Base-by-base conservation (phyloP, 331 rosid species). In the Cucumis variabilis region DNA sequence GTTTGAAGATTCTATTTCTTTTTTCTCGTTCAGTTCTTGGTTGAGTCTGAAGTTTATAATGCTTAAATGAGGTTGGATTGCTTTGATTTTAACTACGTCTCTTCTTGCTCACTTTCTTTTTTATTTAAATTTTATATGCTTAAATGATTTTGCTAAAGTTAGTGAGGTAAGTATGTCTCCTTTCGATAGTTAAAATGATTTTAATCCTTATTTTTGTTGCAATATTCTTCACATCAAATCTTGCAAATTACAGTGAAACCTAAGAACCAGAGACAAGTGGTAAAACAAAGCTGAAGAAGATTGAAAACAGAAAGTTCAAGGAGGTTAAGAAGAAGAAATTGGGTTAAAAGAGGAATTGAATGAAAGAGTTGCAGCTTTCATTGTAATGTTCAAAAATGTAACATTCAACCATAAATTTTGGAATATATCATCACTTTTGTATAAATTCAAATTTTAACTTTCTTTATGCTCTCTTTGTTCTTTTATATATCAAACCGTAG, bases 321-420 rank as follows among this genome's bases (percentile, higher is more conserved):
- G 27, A 70, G 62, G 55, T 91, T 14, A 84, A 81, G 30, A 90
- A 37, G 86, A 66, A 76, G 68, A 81, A 27, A 69, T 89, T 70
- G 62, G 77, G 90, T 80, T 97, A 15, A 94, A 94, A 90, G 99
- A 94, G 89, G 99, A 95, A 83, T 90, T 97, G 92, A 94, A 97
- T 82, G 98, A 94, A 89, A 96, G 94, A 89, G 99, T 88, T 69
- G 99, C 94, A 85, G 98, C 99, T 86, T 97, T 97, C 89, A 97
- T 96, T 62, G 79, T 96, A 24, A 94, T 92, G 98, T 97, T 97
- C 55, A 82, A 62, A 88, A 86, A 51, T 30, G 37, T 30, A 30
- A 30, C 37, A 30, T 30, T 30, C 2, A 30, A 30, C 37, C 37
- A 30, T 30, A 30, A 30, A 30, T 30, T 30, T 30, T 30, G 37